Evolutionary conservation across 352 stramenopile genomes (phyloP).

Genomic region (Peronospora farinosa): DNA sequence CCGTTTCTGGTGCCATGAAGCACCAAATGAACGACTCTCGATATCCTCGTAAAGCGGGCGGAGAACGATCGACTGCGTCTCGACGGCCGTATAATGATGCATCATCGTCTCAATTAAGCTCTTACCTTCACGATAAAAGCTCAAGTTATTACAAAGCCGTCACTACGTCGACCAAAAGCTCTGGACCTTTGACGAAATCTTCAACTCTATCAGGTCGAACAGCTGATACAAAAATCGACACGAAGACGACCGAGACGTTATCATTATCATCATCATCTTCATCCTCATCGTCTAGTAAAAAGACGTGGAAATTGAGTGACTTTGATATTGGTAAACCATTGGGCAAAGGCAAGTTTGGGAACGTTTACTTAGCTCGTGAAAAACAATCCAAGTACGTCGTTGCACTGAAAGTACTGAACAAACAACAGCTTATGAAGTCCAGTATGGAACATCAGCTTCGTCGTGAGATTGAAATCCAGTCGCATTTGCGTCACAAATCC

Average conservation of each 20-base stretch:
- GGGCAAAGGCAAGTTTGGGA: constrained; percentile 97
- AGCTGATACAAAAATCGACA: constrained; percentile 3
- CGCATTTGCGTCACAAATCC: constrained; percentile 94
- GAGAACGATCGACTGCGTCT: constrained; percentile 14
- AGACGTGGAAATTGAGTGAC: constrained; percentile 92
- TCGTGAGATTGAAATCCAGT: constrained; percentile 99
- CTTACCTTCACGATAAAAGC: constrained; percentile 18
- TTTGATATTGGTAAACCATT: constrained; percentile 99
- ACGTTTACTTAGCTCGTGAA: constrained; percentile 97
- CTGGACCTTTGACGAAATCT: background rate
- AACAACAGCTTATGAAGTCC: constrained; percentile 95
- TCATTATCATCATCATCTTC: background rate
- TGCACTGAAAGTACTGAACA: constrained; percentile 98
- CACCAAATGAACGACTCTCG: constrained; percentile 20
- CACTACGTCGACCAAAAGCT: constrained; percentile 6
- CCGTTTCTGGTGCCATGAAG: constrained; percentile 23
- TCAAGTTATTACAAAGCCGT: constrained; percentile 11
- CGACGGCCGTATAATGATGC: constrained; percentile 19
- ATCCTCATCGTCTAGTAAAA: constrained; percentile 15
- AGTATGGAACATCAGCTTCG: constrained; percentile 97
- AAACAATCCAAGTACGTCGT: constrained; percentile 98
- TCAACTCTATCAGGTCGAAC: background rate
- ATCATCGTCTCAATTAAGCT: constrained; percentile 12
- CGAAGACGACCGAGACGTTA: constrained; percentile 10
- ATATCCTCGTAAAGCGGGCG: constrained; percentile 30